Conservation (phyloP, 768 basidiomycete species). For the Hypholoma fasciculare region DNA sequence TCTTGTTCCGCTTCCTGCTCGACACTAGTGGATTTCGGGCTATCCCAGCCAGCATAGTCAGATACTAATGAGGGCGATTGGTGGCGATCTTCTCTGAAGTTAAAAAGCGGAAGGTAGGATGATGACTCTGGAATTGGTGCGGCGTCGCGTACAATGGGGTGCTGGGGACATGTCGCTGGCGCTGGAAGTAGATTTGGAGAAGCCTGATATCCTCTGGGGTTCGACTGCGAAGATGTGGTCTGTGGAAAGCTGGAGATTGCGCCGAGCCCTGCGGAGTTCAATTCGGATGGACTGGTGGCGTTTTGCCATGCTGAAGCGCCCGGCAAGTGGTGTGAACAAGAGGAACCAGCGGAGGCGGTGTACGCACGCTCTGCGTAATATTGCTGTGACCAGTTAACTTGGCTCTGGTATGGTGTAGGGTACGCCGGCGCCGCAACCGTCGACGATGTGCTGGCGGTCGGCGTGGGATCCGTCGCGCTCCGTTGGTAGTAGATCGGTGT, state of each 20-base stretch:
- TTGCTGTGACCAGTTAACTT: slow-evolving; percentile 9
- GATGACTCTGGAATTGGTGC: slow-evolving; percentile 9
- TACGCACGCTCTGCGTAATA: slow-evolving; percentile 15
- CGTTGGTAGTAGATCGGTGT: slow-evolving; percentile 13
- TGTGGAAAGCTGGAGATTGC: background rate
- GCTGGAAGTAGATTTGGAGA: slow-evolving; percentile 4
- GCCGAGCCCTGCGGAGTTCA: background rate
- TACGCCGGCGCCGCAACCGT: background rate
- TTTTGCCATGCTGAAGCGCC: slow-evolving; percentile 10
- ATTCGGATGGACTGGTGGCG: background rate
- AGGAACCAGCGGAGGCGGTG: slow-evolving; percentile 1
- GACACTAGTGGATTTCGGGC: slow-evolving; percentile 4
- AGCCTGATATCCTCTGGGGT: slow-evolving; percentile 3
- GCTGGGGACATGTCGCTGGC: slow-evolving; percentile 17
- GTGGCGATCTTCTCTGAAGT: slow-evolving; percentile 16
- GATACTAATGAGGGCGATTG: slow-evolving; percentile 22
- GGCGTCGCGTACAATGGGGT: slow-evolving; percentile 5
- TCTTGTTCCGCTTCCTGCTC: slow-evolving; percentile 2
- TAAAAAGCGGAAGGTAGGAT: slow-evolving; percentile 2
- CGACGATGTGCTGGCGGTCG: background rate
- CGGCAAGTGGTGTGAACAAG: background rate
- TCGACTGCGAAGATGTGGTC: background rate
- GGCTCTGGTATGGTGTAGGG: slow-evolving; percentile 4
- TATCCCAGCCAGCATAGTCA: slow-evolving; percentile 16
- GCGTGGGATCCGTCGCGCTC: background rate